phyloP scores from a whole-genome alignment of 2,329 filamentous ascomycete species.

The Neocatenulostroma microsporum region DNA sequence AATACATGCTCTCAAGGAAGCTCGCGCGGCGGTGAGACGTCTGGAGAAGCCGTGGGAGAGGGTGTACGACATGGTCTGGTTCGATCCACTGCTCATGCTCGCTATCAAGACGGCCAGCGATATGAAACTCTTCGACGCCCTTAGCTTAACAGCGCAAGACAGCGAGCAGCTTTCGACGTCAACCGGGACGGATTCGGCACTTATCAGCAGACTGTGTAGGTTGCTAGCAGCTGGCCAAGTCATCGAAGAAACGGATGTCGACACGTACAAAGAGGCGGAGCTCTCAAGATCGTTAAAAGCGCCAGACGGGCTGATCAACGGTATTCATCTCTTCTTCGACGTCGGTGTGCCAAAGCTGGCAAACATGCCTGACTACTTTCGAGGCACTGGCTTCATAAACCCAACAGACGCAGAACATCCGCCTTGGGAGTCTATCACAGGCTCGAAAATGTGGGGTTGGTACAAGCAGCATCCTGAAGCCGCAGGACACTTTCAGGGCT shows the following conservation, averaged over 20 bases:
- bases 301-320: not conserved
- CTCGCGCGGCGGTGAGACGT: conserved; percentile 7
- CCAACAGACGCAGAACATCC: not conserved
- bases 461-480: not conserved
- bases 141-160: not conserved
- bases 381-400: not conserved
- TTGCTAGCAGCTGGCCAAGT: not conserved
- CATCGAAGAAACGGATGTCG: not conserved
- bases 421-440: not conserved
- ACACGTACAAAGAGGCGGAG: not conserved
- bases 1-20: conserved; percentile 3
- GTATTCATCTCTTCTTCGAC: not conserved
- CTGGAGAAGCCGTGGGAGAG: conserved; percentile 13
- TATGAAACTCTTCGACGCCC: conserved; percentile 8
- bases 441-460: not conserved
- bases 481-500: not conserved
- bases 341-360: not conserved
- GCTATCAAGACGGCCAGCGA: conserved; percentile 8
- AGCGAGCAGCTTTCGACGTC: not conserved
- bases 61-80: conserved; percentile 10
- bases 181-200: not conserved
- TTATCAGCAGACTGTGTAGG: not conserved
- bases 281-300: not conserved
- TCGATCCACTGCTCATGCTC: conserved; percentile 6
- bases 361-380: not conserved